Percentiles rank a stretch among this genome's conserved stretches.
phyloP scores from a whole-genome alignment of 345 rosid species.

The Gossypium turneri region DNA sequence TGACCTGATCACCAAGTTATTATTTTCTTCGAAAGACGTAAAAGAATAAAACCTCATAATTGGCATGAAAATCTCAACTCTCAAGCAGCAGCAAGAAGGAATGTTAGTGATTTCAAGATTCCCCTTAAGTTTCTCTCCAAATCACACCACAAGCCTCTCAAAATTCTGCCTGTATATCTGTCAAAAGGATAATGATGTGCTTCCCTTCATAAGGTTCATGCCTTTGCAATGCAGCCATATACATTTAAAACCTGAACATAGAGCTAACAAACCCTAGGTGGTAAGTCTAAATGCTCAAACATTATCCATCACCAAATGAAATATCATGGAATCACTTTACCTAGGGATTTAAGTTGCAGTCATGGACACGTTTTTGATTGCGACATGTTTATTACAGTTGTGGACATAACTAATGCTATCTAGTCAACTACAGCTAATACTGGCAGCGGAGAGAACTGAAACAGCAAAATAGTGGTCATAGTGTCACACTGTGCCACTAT shows the following conservation, averaged over 20 bases:
- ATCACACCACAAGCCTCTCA: neutral
- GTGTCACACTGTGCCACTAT: neutral
- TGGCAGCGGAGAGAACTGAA: neutral
- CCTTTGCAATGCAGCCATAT: neutral
- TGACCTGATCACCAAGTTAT: neutral
- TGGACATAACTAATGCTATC: neutral
- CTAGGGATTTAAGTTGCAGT: neutral
- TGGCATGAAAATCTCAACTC: neutral
- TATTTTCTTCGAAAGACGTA: neutral
- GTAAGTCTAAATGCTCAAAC: neutral
- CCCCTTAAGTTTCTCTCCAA: neutral
- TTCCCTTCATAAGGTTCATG: neutral
- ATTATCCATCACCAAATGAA: neutral
- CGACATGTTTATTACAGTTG: neutral
- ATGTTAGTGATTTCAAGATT: neutral
- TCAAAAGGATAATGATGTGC: neutral
- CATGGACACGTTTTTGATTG: neutral
- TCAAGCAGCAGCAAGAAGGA: slow-evolving; percentile 1
- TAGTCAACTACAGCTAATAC: neutral
- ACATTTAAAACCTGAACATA: neutral
- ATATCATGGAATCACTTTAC: neutral
- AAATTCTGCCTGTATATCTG: neutral
- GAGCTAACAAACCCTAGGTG: neutral
- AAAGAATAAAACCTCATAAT: neutral
- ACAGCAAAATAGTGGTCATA: neutral